Base-by-base conservation (phyloP, 441 rosid species). In the Gossypium schwendimanii region DNA sequence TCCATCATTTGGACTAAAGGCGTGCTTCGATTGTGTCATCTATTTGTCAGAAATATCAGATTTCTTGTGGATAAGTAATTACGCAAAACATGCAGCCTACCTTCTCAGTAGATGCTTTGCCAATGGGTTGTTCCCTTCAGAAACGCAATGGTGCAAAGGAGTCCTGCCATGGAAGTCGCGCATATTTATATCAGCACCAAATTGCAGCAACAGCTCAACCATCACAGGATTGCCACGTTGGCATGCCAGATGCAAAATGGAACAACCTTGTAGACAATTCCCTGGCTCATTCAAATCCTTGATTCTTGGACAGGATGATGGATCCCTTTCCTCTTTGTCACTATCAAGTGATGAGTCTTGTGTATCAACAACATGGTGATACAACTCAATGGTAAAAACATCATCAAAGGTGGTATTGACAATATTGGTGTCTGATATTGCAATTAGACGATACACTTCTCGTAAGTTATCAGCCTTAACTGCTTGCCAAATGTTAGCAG, bases 171-270 rank as follows among this genome's bases (percentile, higher is more conserved):
- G 94, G 79, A 81, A 90, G 76, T 94, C 98, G 0, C 81, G 83
- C 79, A 75, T 55, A 81, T 91, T 90, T 74, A 88, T 77, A 68
- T 88, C 81, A 23, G 94, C 96, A 76, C 97, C 93, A 70, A 87
- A 91, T 82, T 91, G 98, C 76, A 90, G 73, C 88, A 94, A 69
- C 86, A 94, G 84, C 82, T 94, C 98, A 71, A 89, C 79, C 93
- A 91, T 85, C 81, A 85, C 93, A 14, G 77, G 77, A 75, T 86
- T 81, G 53, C 89, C 88, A 67, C 61, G 73, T 62, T 83, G 89
- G 76, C 94, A 91, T 23, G 93, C 97, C 80, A 94, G 79, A 76
- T 94, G 98, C 84, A 94, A 84, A 64, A 94, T 63, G 2, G 97
- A 88, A 80, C 94, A 88, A 50, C 98, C 98, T 81, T 89, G 94